Evolutionary conservation across 2,329 filamentous ascomycete species (phyloP), one percentile per base, ranked within the genome.

Genomic region (Trichoderma semiorbis): DNA sequence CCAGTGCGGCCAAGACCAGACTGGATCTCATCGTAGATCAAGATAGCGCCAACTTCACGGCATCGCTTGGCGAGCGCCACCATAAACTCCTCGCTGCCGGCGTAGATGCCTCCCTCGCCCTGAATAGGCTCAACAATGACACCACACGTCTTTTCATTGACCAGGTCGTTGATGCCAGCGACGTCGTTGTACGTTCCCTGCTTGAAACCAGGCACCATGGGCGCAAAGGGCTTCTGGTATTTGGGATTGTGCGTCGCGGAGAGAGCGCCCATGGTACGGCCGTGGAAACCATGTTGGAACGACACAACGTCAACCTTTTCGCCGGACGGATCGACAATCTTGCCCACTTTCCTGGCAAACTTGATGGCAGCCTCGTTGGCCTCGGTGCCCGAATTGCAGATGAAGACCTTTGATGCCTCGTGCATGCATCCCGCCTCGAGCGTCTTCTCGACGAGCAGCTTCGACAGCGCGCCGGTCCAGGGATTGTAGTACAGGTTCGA

Each of bases 321-420:
- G 62, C 92, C 91, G 0, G 89, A 89, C 1, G 92, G 89, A 74
- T 94, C 91, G 32, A 91, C 77, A 11, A 89, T 84, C 81, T 95
- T 95, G 77, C 94, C 95, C 26, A 92, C 91, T 83, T 99, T 99
- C 77, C 96, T 90, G 24, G 95, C 93, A 78, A 99, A 98, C 82
- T 99, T 99, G 81, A 99, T 92, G 43, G 95, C 96, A 1, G 95
- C 96, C 84, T 99, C 96, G 81, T 99, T 99, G 79, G 96, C 96
- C 84, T 99, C 96, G 73, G 93, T 93, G 72, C 96, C 96, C 5
- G 95, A 98, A 84, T 99, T 99, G 85, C 94, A 97, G 75, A 99
- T 88, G 79, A 99, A 99, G 3, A 93, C 94, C 71, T 93, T 89
- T 24, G 88, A 85, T 21, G 92, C 94, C 78, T 92, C 89, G 76